These are phyloP conservation scores for Xylariaceae sp. DNA, from an alignment of 2,329 filamentous ascomycete species.

Conservation along the genomic window DNA sequence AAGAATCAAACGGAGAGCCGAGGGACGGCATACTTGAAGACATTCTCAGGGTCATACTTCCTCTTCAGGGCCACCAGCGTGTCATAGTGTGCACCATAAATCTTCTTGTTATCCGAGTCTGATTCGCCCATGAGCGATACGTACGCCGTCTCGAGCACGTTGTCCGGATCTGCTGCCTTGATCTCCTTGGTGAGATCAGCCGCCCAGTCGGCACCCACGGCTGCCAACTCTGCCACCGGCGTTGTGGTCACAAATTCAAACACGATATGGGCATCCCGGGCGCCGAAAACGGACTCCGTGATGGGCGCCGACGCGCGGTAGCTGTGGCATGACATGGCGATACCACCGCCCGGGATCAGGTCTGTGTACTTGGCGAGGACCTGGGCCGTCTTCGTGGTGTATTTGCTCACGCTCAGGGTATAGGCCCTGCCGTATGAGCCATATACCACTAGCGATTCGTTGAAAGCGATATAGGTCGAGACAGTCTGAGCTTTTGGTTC, in stretches of 20 bases:
- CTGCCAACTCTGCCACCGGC: slow-evolving; percentile 21
- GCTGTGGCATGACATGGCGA: slow-evolving; percentile 31
- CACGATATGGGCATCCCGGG: slow-evolving; percentile 32
- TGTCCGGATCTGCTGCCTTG: slow-evolving; percentile 21
- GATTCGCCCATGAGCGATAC: slow-evolving; percentile 29
- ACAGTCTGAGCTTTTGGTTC: slow-evolving; percentile 15
- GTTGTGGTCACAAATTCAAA: slow-evolving; percentile 34
- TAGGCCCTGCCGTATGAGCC: slow-evolving; percentile 21
- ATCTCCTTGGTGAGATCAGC: slow-evolving; percentile 16
- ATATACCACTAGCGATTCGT: slow-evolving; percentile 24
- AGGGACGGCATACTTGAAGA: slow-evolving; percentile 30
- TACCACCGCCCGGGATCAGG: slow-evolving; percentile 23
- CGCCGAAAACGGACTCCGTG: slow-evolving; percentile 29
- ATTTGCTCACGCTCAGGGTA: slow-evolving; percentile 22
- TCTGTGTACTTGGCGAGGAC: slow-evolving; percentile 25
- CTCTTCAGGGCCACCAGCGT: slow-evolving; percentile 28
- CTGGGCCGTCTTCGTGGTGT: slow-evolving; percentile 27
- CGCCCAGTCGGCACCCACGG: slow-evolving; percentile 26
- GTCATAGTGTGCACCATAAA: slow-evolving; percentile 30
- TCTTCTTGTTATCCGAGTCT: slow-evolving; percentile 26
- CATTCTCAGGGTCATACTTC: slow-evolving; percentile 34
- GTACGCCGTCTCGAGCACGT: slow-evolving; percentile 30
- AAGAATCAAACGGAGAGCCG: slow-evolving; percentile 8
- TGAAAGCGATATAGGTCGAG: slow-evolving; percentile 13
- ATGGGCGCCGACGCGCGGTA: slow-evolving; percentile 24